Evolutionary conservation across 352 stramenopile species (phyloP).

Genomic region (Pythium phragmitis): DNA sequence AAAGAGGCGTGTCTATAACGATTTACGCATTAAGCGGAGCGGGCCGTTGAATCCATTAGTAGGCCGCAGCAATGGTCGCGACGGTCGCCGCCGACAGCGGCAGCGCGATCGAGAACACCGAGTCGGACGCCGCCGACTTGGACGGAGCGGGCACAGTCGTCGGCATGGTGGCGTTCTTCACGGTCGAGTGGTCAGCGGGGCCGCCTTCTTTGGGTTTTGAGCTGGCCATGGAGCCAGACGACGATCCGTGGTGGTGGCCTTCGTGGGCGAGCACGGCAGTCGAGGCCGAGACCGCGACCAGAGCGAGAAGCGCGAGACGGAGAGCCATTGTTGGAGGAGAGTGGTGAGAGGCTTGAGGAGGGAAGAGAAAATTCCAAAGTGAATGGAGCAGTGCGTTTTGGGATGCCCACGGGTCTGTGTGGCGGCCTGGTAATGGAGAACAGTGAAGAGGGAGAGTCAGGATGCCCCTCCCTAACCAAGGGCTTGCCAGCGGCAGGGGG

Average conservation of each 20-base stretch:
- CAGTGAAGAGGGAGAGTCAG: not conserved
- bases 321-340: slow-evolving; percentile 10
- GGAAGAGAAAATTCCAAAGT: slow-evolving; percentile 2
- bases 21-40: not conserved
- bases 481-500: not conserved
- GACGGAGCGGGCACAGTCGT: not conserved
- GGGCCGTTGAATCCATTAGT: not conserved
- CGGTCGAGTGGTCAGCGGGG: not conserved
- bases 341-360: not conserved
- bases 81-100: slow-evolving; percentile 19
- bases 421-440: not conserved
- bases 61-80: slow-evolving; percentile 7
- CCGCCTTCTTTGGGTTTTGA: not conserved
- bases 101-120: slow-evolving; percentile 23
- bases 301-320: slow-evolving; percentile 7
- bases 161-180: not conserved
- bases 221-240: slow-evolving; percentile 6
- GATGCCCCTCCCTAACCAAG: not conserved
- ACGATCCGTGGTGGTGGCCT: slow-evolving; percentile 10
- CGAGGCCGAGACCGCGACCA: slow-evolving; percentile 6
- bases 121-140: not conserved
- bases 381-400: not conserved
- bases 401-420: not conserved
- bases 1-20: too few species aligned
- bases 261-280: slow-evolving; percentile 16